These are phyloP conservation scores for Chiua virens DNA, from an alignment of 768 basidiomycete genomes.

Conservation along the genomic window DNA sequence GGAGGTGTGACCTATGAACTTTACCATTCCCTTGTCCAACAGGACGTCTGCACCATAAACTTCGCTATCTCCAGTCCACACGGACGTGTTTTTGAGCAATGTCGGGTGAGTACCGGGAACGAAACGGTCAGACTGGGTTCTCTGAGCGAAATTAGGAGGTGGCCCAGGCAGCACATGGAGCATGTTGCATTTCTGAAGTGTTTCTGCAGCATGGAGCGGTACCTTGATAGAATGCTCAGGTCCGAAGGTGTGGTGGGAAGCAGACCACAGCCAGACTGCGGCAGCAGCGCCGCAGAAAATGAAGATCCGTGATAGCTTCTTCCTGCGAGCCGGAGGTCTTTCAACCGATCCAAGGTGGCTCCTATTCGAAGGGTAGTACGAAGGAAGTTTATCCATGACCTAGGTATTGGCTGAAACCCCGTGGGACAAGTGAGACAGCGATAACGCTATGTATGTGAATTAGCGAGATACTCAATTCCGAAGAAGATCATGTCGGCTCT, in stretches of 20 bases:
- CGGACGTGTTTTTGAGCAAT: constrained; percentile 69
- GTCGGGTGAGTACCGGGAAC: constrained; percentile 60
- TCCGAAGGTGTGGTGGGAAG: constrained; percentile 9
- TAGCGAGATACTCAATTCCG: too few species aligned
- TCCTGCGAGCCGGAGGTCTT: constrained; percentile 9
- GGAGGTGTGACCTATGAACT: constrained; percentile 51
- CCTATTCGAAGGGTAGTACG: constrained; percentile 4
- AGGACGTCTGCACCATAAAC: constrained; percentile 66
- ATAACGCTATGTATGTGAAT: too few species aligned
- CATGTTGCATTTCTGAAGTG: constrained; percentile 35
- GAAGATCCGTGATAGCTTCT: constrained; percentile 14
- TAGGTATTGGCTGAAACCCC: not conserved
- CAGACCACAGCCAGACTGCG: constrained; percentile 19
- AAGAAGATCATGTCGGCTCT: too few species aligned
- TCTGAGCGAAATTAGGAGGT: constrained; percentile 44
- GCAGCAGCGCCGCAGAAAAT: constrained; percentile 15
- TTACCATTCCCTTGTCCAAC: constrained; percentile 67
- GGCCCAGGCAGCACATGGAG: constrained; percentile 43
- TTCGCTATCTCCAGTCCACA: constrained; percentile 84
- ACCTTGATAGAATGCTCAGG: constrained; percentile 16
- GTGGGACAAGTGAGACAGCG: too few species aligned
- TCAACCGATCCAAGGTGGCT: constrained; percentile 2
- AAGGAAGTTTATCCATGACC: constrained; percentile 30
- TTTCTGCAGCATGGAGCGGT: constrained; percentile 30
- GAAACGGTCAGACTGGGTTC: constrained; percentile 64